Evolutionary conservation across 2,329 filamentous ascomycete species (phyloP).

Genomic region (Colletotrichum chlorophyti): DNA sequence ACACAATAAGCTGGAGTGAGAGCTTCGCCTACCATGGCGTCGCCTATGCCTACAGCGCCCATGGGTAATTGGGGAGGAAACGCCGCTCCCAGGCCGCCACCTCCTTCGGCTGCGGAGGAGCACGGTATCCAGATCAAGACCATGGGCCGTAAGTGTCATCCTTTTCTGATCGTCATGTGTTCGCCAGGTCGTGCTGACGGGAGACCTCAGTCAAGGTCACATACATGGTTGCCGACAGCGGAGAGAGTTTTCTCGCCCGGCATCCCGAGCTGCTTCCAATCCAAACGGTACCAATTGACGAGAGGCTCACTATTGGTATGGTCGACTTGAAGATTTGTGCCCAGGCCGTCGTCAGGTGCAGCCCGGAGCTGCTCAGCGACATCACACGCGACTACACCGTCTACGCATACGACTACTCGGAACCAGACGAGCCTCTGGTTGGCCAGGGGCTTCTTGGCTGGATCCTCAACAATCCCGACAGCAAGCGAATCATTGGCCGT

Average conservation of each 20-base stretch:
- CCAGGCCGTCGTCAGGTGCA: slow-evolving; percentile 77
- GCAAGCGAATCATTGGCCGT: slow-evolving; percentile 82
- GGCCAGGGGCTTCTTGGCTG: slow-evolving; percentile 95
- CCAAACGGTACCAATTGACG: slow-evolving; percentile 82
- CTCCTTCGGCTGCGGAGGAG: slow-evolving; percentile 41
- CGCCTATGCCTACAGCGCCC: slow-evolving; percentile 42
- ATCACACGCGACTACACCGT: slow-evolving; percentile 88
- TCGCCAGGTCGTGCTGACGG: slow-evolving; percentile 9
- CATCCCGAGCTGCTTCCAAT: slow-evolving; percentile 81
- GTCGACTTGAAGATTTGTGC: slow-evolving; percentile 88
- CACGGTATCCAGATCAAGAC: slow-evolving; percentile 63
- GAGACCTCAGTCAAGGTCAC: slow-evolving; percentile 81
- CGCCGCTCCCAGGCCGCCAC: slow-evolving; percentile 30
- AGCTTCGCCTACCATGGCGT: slow-evolving; percentile 44
- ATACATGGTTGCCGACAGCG: slow-evolving; percentile 92
- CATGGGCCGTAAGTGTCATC: slow-evolving; percentile 68
- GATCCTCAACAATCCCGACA: slow-evolving; percentile 56
- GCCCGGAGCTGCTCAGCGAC: slow-evolving; percentile 82
- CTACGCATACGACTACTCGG: slow-evolving; percentile 96
- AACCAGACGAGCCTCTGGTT: slow-evolving; percentile 90
- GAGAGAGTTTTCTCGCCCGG: slow-evolving; percentile 86
- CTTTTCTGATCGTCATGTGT: not conserved
- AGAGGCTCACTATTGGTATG: slow-evolving; percentile 81
- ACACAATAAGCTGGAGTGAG: slow-evolving; percentile 6
- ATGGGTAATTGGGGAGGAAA: slow-evolving; percentile 40